Percentiles rank a stretch among this genome's conserved stretches.
Conservation (phyloP, 495 filamentous ascomycete genomes). For the Lophium mytilinum region DNA sequence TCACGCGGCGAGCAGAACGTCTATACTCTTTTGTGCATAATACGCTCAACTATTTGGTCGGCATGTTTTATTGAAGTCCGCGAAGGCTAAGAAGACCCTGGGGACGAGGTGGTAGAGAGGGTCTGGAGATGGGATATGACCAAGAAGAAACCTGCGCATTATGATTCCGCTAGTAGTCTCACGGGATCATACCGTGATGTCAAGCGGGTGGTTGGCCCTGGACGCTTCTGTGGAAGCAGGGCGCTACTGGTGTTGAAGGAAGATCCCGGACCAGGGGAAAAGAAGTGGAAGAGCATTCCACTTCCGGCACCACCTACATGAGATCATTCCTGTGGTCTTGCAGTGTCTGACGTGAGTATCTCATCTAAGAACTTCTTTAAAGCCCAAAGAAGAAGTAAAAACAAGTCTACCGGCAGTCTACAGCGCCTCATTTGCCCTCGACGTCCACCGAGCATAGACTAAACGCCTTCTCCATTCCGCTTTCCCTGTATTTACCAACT, state of each 20-base stretch:
- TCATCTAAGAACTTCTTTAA: too few relatives aligned
- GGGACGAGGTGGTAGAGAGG: conserved; percentile 6
- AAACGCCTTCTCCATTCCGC: too few relatives aligned
- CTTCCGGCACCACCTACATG: neutral
- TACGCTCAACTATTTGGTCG: conserved; percentile 17
- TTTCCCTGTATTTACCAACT: too few relatives aligned
- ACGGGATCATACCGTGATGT: neutral
- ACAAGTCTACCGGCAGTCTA: too few relatives aligned
- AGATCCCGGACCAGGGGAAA: neutral
- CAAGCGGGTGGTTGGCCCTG: conserved; percentile 2
- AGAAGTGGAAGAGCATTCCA: conserved; percentile 1
- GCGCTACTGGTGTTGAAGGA: conserved; percentile 5
- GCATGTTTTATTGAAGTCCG: conserved; percentile 14
- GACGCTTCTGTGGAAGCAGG: conserved; percentile 6
- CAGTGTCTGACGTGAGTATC: too few relatives aligned
- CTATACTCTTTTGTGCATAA: conserved; percentile 23
- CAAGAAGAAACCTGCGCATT: neutral
- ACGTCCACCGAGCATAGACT: too few relatives aligned
- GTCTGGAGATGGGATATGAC: conserved; percentile 1
- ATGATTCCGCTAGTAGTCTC: neutral
- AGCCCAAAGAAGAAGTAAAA: too few relatives aligned
- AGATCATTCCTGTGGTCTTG: neutral
- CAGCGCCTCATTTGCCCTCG: too few relatives aligned
- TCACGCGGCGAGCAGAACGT: conserved; percentile 28
- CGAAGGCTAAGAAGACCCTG: conserved; percentile 18